Evolutionary conservation across 2,329 filamentous ascomycete genomes (phyloP).

Genomic region (Alternaria longipes): DNA sequence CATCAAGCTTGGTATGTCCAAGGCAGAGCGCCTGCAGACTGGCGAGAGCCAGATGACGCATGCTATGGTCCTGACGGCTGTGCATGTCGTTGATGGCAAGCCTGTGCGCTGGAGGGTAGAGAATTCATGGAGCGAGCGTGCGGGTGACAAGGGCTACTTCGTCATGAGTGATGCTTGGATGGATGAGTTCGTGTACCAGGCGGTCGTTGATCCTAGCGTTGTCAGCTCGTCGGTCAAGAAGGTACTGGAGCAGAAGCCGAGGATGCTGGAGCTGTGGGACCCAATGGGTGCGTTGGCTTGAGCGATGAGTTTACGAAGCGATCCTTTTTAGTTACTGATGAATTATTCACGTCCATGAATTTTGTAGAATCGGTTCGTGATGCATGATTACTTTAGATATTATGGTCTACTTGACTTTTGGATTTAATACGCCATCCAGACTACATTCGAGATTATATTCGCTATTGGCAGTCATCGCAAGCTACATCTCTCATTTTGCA

Average conservation of each 20-base stretch:
- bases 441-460: neutral
- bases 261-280: slow-evolving; percentile 74
- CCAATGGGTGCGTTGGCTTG: slow-evolving; percentile 77
- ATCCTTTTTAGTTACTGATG: neutral
- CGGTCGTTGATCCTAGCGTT: slow-evolving; percentile 76
- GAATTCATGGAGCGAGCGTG: slow-evolving; percentile 79
- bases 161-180: slow-evolving; percentile 81
- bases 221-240: slow-evolving; percentile 71
- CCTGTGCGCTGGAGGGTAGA: slow-evolving; percentile 84
- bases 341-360: neutral
- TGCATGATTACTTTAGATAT: neutral
- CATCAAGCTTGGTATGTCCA: slow-evolving; percentile 75
- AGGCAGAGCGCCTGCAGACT: slow-evolving; percentile 76
- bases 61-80: slow-evolving; percentile 89
- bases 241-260: slow-evolving; percentile 74
- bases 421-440: neutral
- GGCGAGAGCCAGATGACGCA: slow-evolving; percentile 88
- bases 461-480: neutral
- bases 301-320: neutral
- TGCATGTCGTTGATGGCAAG: slow-evolving; percentile 75
- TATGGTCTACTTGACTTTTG: neutral
- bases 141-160: slow-evolving; percentile 83
- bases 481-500: neutral
- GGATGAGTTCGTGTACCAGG: slow-evolving; percentile 80
- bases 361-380: neutral